Conservation (phyloP, 352 stramenopile species). For the Globisporangium spinosum region DNA sequence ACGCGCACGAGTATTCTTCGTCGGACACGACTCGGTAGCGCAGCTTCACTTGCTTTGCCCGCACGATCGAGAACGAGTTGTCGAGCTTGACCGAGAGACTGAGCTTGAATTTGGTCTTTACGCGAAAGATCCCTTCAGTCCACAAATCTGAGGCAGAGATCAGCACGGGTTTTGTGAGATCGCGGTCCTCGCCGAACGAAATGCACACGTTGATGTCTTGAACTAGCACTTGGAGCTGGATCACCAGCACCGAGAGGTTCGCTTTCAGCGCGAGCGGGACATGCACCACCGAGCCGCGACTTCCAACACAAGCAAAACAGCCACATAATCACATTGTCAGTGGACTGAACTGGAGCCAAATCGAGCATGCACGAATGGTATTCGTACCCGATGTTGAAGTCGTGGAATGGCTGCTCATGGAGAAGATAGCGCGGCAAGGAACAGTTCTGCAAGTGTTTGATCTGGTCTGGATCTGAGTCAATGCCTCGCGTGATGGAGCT, state of each 20-base stretch:
- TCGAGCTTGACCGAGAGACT: conserved; percentile 45
- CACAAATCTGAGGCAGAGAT: conserved; percentile 44
- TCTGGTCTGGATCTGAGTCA: conserved; percentile 34
- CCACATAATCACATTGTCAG: not conserved
- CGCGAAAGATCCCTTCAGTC: conserved; percentile 44
- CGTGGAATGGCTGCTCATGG: conserved; percentile 27
- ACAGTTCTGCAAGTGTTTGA: conserved; percentile 51
- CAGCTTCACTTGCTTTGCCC: conserved; percentile 53
- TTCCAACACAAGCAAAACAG: not conserved
- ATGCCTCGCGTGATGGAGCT: conserved; percentile 26
- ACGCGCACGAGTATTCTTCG: conserved; percentile 38
- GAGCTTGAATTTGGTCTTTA: conserved; percentile 18
- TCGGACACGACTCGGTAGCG: conserved; percentile 25
- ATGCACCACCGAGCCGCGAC: conserved; percentile 17
- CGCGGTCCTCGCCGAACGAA: conserved; percentile 20
- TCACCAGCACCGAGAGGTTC: conserved; percentile 11
- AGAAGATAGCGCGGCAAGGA: conserved; percentile 50
- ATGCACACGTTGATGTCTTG: conserved; percentile 42
- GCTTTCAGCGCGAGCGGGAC: conserved; percentile 14
- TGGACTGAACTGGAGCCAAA: not conserved
- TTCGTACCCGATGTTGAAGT: conserved; percentile 45
- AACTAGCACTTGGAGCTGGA: conserved; percentile 35
- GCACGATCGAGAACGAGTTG: conserved; percentile 66
- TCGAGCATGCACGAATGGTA: not conserved
- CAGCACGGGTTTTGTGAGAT: conserved; percentile 36